Base-by-base conservation (phyloP, 1,284 basidiomycete species). In the Fomitiporia mediterranea region DNA sequence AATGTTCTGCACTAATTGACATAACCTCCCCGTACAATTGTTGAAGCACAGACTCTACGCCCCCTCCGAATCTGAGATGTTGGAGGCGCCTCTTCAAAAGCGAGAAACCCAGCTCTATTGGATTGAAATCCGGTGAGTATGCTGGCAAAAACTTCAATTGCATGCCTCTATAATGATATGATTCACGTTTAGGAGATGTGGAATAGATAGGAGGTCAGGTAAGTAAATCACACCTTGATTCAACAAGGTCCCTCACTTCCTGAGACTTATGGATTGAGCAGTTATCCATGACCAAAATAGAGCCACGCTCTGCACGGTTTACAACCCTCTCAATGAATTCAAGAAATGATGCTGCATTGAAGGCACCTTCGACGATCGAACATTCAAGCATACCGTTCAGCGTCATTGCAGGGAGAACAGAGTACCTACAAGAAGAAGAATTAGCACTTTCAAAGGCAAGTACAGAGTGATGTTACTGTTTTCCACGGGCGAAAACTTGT, bases 251-350 rank as follows among this genome's bases (percentile, higher is more conserved):
- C 3, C 59, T 23, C 6, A 70, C 58, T 9, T 59, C 50, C 4
- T 56, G 59, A 17, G 56, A 35, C 42, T 70, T 64, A 51, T 71
- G 69, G 37, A 71, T 70, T 0, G 60, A 32, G 40, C 65, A 68
- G 57, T 73, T 72, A 53, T 73, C 71, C 65, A 73, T 67, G 6
- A 72, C 56, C 47, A 72, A 62, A 0, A 71, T 67, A 32, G 66
- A 68, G n/a, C n/a, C n/a, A n/a, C n/a, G n/a, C n/a, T n/a, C n/a
- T n/a, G n/a, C n/a, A n/a, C n/a, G n/a, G n/a, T n/a, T n/a, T n/a
- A n/a, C n/a, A n/a, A n/a, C n/a, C n/a, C n/a, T n/a, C n/a, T n/a
- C 54, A 43, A 73, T 64, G 52, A 70, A 72, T 4, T 42, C 15
- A 6, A 8, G n/a, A 56, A 72, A 72, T 1, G 23, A 46, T 0